A percentile compares a stretch with the other conserved stretches of the same genome.
These are phyloP conservation scores for Aspergillus calidoustus DNA, from an alignment of 2,329 filamentous ascomycete species.

Conservation along the genomic window DNA sequence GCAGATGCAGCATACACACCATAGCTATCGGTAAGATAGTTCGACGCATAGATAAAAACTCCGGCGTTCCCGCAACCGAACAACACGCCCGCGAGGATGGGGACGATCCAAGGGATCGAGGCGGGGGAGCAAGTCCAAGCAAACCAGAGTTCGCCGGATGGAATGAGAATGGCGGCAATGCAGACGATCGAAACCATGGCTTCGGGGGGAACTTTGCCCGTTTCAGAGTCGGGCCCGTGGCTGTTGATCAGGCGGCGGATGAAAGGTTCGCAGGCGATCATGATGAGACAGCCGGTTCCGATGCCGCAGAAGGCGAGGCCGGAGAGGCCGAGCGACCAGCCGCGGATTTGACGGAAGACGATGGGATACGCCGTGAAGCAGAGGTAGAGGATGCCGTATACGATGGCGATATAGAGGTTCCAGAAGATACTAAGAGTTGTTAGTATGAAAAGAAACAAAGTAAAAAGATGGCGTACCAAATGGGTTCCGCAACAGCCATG, in stretches of 20 bases:
- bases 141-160: conserved; percentile 82
- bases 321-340: conserved; percentile 74
- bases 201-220: conserved; percentile 75
- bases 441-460: neutral
- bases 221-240: conserved; percentile 74
- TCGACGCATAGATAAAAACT: conserved; percentile 81
- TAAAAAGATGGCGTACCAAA: conserved; percentile 62
- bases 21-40: conserved; percentile 79
- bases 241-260: conserved; percentile 77
- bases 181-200: conserved; percentile 80
- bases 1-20: conserved; percentile 82
- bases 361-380: conserved; percentile 92
- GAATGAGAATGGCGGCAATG: conserved; percentile 73
- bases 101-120: conserved; percentile 79
- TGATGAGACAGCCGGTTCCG: conserved; percentile 59
- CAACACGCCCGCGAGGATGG: conserved; percentile 76
- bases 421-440: conserved; percentile 67
- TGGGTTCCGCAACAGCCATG: conserved; percentile 80
- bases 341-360: conserved; percentile 74
- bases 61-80: conserved; percentile 78
- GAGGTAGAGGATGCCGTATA: conserved; percentile 86
- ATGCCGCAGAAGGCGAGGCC: conserved; percentile 81
- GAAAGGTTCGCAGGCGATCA: conserved; percentile 65
- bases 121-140: conserved; percentile 82
- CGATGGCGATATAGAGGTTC: conserved; percentile 72